Percentiles rank a stretch among this genome's conserved stretches.
phyloP scores from a whole-genome alignment of 1,284 basidiomycete genomes.

The Spongispora temasekensis region DNA sequence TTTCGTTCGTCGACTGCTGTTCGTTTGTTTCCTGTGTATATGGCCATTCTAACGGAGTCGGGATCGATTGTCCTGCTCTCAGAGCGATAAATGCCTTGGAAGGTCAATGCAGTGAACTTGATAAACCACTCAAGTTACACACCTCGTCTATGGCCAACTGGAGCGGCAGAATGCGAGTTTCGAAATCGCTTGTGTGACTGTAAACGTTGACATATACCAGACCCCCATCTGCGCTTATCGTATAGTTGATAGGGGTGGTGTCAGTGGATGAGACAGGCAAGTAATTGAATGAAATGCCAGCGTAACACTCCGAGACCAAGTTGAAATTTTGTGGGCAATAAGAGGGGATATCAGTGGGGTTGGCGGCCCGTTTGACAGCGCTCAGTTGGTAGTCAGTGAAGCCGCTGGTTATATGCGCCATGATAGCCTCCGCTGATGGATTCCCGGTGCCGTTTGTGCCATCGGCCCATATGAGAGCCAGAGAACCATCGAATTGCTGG shows the following conservation, averaged over 20 bases:
- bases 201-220: constrained; percentile 65
- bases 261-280: constrained; percentile 47
- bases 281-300: constrained; percentile 64
- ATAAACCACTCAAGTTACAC: constrained; percentile 31
- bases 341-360: constrained; percentile 49
- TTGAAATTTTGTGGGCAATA: constrained; percentile 77
- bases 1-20: constrained; percentile 53
- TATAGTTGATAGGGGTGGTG: constrained; percentile 60
- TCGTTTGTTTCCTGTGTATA: constrained; percentile 69
- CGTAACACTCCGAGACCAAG: constrained; percentile 68
- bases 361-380: constrained; percentile 50
- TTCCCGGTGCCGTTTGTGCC: constrained; percentile 52
- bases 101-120: neutral
- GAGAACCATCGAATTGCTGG: constrained; percentile 51
- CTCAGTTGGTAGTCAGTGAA: constrained; percentile 48
- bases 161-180: constrained; percentile 65
- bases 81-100: constrained; percentile 66
- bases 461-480: constrained; percentile 66
- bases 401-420: constrained; percentile 52
- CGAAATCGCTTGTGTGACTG: constrained; percentile 68
- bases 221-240: constrained; percentile 67
- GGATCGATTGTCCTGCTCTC: constrained; percentile 51
- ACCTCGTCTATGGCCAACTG: constrained; percentile 79
- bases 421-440: constrained; percentile 57
- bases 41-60: constrained; percentile 68